A percentile compares a stretch with the other conserved stretches of the same genome.
Evolutionary conservation across 805 yeast genomes (phyloP).

Genomic region (Lipomyces lipofer): DNA sequence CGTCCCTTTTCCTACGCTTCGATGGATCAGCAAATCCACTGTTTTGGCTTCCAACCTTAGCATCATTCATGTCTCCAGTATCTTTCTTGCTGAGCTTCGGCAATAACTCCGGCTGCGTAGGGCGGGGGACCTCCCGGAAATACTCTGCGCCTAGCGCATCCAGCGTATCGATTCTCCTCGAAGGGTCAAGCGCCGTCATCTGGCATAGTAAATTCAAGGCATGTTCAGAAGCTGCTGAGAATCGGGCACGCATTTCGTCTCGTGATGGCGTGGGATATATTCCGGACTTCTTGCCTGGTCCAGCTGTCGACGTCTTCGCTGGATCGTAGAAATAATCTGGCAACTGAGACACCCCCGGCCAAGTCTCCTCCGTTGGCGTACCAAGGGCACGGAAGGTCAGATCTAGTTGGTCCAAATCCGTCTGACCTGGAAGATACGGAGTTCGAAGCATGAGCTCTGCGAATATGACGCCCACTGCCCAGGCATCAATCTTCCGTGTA

Average conservation of each 20-base stretch:
- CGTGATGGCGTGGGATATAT: conserved; percentile 57
- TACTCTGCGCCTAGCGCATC: conserved; percentile 88
- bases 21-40: not conserved
- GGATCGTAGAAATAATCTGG: conserved; percentile 79
- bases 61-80: not conserved
- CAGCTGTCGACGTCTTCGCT: conserved; percentile 34
- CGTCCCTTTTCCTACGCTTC: conserved; percentile 3
- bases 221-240: conserved; percentile 62
- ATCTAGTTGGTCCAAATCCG: conserved; percentile 84
- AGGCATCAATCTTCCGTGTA: conserved; percentile 83
- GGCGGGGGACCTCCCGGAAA: conserved; percentile 42
- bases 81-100: conserved; percentile 17
- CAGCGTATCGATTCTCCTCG: conserved; percentile 88
- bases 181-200: conserved; percentile 67
- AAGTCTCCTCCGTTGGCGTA: conserved; percentile 85
- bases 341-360: conserved; percentile 86
- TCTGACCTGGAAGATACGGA: conserved; percentile 91
- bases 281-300: conserved; percentile 19
- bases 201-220: conserved; percentile 77
- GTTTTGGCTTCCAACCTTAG: conserved; percentile 10
- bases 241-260: conserved; percentile 77
- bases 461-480: conserved; percentile 96
- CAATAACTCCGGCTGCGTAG: conserved; percentile 23
- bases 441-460: conserved; percentile 94
- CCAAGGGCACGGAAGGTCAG: conserved; percentile 96